Conservation (phyloP, 208 protist species). For the Crithidia sp. region DNA sequence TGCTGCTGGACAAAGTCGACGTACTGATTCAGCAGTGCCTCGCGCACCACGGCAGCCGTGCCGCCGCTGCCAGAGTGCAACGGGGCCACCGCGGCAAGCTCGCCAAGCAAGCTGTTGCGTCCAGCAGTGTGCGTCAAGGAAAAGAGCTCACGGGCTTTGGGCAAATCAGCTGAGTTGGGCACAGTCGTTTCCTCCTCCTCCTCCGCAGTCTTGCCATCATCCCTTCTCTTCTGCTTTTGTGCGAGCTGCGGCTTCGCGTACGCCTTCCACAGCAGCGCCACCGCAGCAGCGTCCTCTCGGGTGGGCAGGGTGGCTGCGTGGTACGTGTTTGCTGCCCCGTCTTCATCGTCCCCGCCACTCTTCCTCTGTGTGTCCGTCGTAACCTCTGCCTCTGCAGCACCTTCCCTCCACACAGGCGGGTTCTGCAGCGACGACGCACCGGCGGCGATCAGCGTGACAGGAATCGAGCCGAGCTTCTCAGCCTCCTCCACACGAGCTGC, state of each 20-base stretch:
- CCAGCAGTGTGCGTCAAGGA: background rate
- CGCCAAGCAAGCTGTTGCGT: too few relatives aligned
- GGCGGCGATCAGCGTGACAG: conserved; percentile 19
- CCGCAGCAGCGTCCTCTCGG: conserved; percentile 12
- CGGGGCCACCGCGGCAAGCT: too few relatives aligned
- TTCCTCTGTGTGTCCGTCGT: background rate
- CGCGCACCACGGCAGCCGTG: conserved; percentile 18
- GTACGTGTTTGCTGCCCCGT: too few relatives aligned
- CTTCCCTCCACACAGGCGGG: background rate
- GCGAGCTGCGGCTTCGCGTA: background rate
- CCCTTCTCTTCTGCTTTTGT: background rate
- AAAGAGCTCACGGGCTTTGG: conserved; percentile 18
- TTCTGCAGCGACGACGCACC: background rate
- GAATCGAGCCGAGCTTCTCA: conserved; percentile 31
- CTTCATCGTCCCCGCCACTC: background rate
- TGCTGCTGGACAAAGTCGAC: conserved; percentile 24
- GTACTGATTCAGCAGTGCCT: conserved; percentile 30
- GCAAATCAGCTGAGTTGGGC: too few relatives aligned
- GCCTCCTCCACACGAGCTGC: conserved; percentile 56
- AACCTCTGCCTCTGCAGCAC: background rate
- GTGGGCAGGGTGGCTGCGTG: background rate
- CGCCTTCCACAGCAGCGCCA: conserved; percentile 36
- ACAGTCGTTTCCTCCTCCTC: too few relatives aligned
- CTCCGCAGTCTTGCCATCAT: too few relatives aligned
- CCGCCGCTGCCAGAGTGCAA: too few relatives aligned